These are phyloP conservation scores for Pharnaceum exiguum DNA, from an alignment of 148 eudicot species.

Conservation along the genomic window DNA sequence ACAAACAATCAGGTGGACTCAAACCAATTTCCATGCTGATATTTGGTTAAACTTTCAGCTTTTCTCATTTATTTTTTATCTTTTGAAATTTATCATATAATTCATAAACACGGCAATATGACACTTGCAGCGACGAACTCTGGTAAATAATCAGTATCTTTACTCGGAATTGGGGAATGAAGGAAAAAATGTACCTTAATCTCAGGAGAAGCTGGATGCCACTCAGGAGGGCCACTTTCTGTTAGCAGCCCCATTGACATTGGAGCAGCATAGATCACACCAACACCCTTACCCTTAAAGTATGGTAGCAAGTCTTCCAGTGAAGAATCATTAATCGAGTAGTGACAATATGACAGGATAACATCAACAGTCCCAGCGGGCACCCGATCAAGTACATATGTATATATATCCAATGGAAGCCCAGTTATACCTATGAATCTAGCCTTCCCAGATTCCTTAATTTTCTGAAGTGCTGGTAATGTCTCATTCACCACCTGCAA, in stretches of 20 bases:
- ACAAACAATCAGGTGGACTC: not conserved
- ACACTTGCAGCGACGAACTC: not conserved
- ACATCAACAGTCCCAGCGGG: slow-evolving; percentile 87
- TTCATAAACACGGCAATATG: not conserved
- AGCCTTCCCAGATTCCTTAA: slow-evolving; percentile 83
- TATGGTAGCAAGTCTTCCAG: slow-evolving; percentile 83
- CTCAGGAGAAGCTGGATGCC: slow-evolving; percentile 97
- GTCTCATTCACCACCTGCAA: slow-evolving; percentile 87
- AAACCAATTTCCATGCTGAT: too few relatives aligned
- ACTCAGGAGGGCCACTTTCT: slow-evolving; percentile 86
- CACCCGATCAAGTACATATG: slow-evolving; percentile 88
- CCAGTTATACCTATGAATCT: slow-evolving; percentile 94
- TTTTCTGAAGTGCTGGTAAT: slow-evolving; percentile 88
- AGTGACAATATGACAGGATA: slow-evolving; percentile 88
- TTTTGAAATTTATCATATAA: too few relatives aligned
- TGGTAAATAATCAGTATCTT: not conserved
- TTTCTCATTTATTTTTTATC: too few relatives aligned
- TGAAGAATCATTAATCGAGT: slow-evolving; percentile 75
- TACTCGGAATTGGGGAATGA: not conserved
- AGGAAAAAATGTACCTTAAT: slow-evolving; percentile 49
- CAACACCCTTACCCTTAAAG: slow-evolving; percentile 88
- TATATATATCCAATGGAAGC: slow-evolving; percentile 77
- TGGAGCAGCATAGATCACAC: slow-evolving; percentile 94
- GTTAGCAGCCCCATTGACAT: slow-evolving; percentile 98
- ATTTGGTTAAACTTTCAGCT: too few relatives aligned